phyloP scores from a whole-genome alignment of 495 filamentous ascomycete species.

The Baudoinia panamericana region DNA sequence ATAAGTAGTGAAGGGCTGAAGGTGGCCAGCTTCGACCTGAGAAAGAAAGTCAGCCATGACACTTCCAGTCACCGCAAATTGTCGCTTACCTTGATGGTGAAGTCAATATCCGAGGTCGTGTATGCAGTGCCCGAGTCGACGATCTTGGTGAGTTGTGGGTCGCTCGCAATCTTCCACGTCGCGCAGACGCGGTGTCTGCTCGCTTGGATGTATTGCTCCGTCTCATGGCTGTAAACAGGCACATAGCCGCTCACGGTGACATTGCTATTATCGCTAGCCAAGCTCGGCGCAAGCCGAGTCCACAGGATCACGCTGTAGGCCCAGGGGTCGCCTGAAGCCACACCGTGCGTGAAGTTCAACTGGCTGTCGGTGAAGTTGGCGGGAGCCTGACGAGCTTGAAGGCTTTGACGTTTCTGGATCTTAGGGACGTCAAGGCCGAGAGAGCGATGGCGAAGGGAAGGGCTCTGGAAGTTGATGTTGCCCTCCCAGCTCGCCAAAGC shows the following conservation, averaged over 20 bases:
- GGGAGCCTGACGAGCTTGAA: too few species aligned
- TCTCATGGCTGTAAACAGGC: conserved; percentile 44
- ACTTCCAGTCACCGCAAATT: too few species aligned
- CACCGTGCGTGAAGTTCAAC: conserved; percentile 22
- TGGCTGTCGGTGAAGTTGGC: not conserved
- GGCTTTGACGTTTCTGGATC: too few species aligned
- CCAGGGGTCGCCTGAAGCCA: conserved; percentile 57
- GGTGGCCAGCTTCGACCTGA: conserved; percentile 46
- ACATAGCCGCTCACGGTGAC: conserved; percentile 39
- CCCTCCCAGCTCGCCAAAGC: too few species aligned
- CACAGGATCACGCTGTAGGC: conserved; percentile 49
- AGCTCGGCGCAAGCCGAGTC: conserved; percentile 44
- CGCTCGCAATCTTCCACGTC: conserved; percentile 35
- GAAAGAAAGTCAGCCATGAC: too few species aligned
- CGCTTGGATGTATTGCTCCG: conserved; percentile 36
- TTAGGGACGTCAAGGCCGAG: too few species aligned
- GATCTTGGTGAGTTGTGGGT: conserved; percentile 28
- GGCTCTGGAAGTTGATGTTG: too few species aligned
- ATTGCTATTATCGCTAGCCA: conserved; percentile 42
- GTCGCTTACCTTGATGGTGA: conserved; percentile 57
- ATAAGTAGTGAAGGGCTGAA: conserved; percentile 46
- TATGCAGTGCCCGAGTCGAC: conserved; percentile 39
- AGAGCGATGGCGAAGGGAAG: too few species aligned
- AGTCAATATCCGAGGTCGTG: conserved; percentile 54
- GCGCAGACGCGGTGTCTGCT: conserved; percentile 45